phyloP scores from a whole-genome alignment of 257 asterid species.

The Solanum arcanum region DNA sequence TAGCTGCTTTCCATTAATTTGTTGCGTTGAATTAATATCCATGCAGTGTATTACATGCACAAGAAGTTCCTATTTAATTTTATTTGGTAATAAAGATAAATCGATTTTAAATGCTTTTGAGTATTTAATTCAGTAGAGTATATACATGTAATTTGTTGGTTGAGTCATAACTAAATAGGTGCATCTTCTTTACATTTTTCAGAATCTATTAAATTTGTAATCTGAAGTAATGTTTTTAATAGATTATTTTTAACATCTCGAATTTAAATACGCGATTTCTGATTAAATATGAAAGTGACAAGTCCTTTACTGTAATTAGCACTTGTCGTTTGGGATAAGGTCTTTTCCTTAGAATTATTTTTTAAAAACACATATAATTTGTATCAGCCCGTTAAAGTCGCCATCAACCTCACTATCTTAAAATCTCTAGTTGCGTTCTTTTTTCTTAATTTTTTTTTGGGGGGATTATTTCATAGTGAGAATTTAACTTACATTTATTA shows the following conservation, averaged over 20 bases:
- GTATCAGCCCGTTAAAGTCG: conserved; percentile 17
- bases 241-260: background rate
- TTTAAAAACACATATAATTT: background rate
- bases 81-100: background rate
- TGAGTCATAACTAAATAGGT: background rate
- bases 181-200: background rate
- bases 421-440: background rate
- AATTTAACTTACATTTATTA: background rate
- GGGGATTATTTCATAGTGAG: background rate
- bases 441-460: background rate
- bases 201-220: background rate
- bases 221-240: background rate
- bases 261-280: fast-evolving
- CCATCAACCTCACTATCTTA: conserved; percentile 2
- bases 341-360: background rate
- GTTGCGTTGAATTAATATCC: background rate
- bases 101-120: background rate
- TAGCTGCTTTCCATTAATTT: background rate
- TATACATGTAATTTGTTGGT: conserved; percentile 2
- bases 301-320: conserved; percentile 1
- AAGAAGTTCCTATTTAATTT: background rate
- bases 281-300: background rate
- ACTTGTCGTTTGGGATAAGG: conserved; percentile 19
- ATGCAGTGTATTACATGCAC: conserved; percentile 10
- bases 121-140: background rate